Percentiles rank a stretch among this genome's conserved stretches.
Conservation (phyloP, 768 basidiomycete species). For the Tulasnella sp. region DNA sequence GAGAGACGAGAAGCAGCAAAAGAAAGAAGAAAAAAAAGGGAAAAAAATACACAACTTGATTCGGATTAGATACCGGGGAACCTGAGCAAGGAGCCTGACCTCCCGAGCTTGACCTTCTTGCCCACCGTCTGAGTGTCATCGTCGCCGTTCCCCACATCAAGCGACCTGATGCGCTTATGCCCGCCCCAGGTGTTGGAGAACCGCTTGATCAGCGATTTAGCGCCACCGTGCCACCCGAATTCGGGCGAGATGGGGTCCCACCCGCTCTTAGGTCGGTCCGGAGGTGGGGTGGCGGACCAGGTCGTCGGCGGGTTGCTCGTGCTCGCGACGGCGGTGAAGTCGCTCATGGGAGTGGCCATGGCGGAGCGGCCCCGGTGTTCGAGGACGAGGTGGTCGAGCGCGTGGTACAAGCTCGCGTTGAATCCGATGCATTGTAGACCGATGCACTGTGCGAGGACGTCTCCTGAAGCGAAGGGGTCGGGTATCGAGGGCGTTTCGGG, state of each 20-base stretch:
- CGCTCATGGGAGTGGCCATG: background rate
- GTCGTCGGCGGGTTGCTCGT: background rate
- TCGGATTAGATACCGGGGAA: background rate
- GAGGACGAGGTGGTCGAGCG: background rate
- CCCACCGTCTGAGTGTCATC: background rate
- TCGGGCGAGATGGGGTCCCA: constrained; percentile 14
- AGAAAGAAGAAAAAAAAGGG: background rate
- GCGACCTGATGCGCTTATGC: constrained; percentile 8
- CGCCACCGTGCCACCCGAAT: constrained; percentile 7
- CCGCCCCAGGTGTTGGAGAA: constrained; percentile 1
- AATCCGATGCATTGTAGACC: constrained; percentile 31
- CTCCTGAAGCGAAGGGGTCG: constrained; percentile 18
- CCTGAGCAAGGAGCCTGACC: background rate
- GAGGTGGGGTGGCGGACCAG: background rate
- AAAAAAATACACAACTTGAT: background rate
- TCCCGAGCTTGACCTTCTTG: constrained; percentile 2
- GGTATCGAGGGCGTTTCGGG: background rate
- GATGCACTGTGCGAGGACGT: constrained; percentile 8
- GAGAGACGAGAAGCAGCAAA: background rate
- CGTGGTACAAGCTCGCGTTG: constrained; percentile 22
- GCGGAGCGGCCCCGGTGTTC: background rate
- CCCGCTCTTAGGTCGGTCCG: background rate
- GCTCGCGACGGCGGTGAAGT: background rate
- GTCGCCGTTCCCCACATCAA: background rate
- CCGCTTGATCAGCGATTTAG: background rate